A percentile compares a stretch with the other conserved stretches of the same genome.
phyloP scores from a whole-genome alignment of 2,329 filamentous ascomycete species.

The Talaromyces sp. region DNA sequence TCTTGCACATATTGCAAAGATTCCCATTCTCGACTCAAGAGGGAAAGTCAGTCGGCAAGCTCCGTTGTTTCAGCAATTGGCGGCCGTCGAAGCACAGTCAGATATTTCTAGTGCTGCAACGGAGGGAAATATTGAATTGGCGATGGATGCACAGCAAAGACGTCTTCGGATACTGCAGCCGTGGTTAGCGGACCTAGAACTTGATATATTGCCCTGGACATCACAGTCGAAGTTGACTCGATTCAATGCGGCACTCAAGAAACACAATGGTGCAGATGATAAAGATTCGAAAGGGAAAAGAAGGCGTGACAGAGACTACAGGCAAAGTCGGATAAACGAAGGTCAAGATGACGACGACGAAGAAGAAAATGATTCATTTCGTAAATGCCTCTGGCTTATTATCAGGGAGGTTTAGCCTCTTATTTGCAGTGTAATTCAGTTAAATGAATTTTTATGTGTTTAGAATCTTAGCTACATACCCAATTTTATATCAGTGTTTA shows the following conservation, averaged over 20 bases:
- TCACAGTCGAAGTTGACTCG: slow-evolving; percentile 24
- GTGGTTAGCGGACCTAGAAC: slow-evolving; percentile 27
- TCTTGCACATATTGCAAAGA: slow-evolving; percentile 25
- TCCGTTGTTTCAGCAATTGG: slow-evolving; percentile 17
- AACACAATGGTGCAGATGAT: slow-evolving; percentile 18
- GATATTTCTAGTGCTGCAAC: not conserved
- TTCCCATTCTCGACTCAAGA: slow-evolving; percentile 25
- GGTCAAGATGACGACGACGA: not conserved
- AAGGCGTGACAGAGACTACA: not conserved
- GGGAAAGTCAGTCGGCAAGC: slow-evolving; percentile 25
- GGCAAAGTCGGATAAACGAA: not conserved
- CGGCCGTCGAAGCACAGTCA: not conserved
- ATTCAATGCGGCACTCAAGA: slow-evolving; percentile 26
- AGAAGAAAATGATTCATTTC: not conserved
- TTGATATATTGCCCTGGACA: slow-evolving; percentile 23
- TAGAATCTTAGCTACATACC: not conserved
- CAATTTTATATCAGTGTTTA: not conserved
- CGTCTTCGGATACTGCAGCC: slow-evolving; percentile 23
- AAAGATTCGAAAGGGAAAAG: not conserved
- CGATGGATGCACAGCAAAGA: slow-evolving; percentile 16
- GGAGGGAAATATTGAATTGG: not conserved
- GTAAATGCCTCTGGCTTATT: slow-evolving; percentile 11
- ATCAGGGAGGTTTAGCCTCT: slow-evolving; percentile 2
- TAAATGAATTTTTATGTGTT: not conserved
- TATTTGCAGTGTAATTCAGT: no score